Evolutionary conservation across 2,329 filamentous ascomycete genomes (phyloP).

Genomic region (Aspergillus floridensis): DNA sequence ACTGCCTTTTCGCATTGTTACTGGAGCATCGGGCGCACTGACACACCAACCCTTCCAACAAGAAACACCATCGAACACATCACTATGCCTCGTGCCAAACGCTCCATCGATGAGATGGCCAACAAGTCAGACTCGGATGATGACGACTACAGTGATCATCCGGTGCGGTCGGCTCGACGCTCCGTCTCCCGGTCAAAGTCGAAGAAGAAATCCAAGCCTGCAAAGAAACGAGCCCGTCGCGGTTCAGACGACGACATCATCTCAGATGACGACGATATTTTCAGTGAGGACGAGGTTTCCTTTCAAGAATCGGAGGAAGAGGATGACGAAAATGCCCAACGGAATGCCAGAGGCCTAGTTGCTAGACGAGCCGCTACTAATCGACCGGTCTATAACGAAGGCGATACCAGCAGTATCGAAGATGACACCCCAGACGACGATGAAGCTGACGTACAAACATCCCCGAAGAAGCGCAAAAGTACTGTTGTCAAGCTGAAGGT

Average conservation of each 20-base stretch:
- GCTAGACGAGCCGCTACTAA: slow-evolving; percentile 57
- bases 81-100: slow-evolving; percentile 40
- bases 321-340: slow-evolving; percentile 45
- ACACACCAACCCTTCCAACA: not conserved
- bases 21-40: not conserved
- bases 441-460: slow-evolving; percentile 15
- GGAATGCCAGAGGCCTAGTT: slow-evolving; percentile 57
- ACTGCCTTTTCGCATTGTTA: not conserved
- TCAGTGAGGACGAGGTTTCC: slow-evolving; percentile 43
- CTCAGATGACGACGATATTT: slow-evolving; percentile 37
- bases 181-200: slow-evolving; percentile 30
- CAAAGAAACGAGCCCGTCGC: slow-evolving; percentile 40
- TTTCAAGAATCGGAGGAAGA: slow-evolving; percentile 48
- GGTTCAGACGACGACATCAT: slow-evolving; percentile 48
- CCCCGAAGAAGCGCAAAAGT: slow-evolving; percentile 22
- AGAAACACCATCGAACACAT: slow-evolving; percentile 5
- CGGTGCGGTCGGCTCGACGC: slow-evolving; percentile 27
- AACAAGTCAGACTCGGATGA: slow-evolving; percentile 47
- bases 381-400: slow-evolving; percentile 56
- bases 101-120: slow-evolving; percentile 43
- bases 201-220: slow-evolving; percentile 34
- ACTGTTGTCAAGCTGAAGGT: slow-evolving; percentile 33
- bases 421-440: slow-evolving; percentile 28
- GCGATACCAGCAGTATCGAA: slow-evolving; percentile 44
- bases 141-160: slow-evolving; percentile 44